phyloP scores from a whole-genome alignment of 148 eudicot genomes.

The Nepenthes mirabilis region DNA sequence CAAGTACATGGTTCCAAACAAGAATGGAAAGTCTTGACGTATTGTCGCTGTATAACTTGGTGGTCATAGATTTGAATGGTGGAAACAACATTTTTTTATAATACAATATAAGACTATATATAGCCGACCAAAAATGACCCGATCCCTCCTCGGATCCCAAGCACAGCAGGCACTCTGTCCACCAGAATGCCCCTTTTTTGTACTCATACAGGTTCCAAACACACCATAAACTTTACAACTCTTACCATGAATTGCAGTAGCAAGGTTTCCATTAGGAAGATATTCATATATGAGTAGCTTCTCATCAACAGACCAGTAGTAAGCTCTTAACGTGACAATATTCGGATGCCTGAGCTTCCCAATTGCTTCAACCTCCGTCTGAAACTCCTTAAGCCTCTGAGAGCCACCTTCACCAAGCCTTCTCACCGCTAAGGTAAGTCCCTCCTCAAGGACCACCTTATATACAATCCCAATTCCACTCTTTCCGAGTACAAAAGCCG shows the following conservation, averaged over 20 bases:
- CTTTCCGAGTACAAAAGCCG: constrained; percentile 94
- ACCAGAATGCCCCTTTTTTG: too few relatives aligned
- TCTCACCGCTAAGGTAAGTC: constrained; percentile 78
- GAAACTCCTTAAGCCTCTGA: constrained; percentile 89
- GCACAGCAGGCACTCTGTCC: too few relatives aligned
- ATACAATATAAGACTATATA: too few relatives aligned
- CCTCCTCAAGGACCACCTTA: constrained; percentile 94
- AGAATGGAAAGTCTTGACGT: too few relatives aligned
- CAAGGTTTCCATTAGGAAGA: constrained; percentile 66
- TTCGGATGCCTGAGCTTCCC: constrained; percentile 88
- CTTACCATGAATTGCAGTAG: constrained; percentile 82
- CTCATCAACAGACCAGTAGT: constrained; percentile 98
- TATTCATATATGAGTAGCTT: constrained; percentile 89
- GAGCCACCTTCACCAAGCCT: constrained; percentile 97
- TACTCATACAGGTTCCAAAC: too few relatives aligned
- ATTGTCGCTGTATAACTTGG: too few relatives aligned
- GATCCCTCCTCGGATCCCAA: too few relatives aligned
- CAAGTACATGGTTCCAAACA: too few relatives aligned
- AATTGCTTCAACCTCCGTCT: constrained; percentile 90
- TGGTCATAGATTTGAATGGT: too few relatives aligned
- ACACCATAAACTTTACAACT: neutral
- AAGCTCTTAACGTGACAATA: constrained; percentile 72
- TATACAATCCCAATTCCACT: constrained; percentile 98
- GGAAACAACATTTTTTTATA: too few relatives aligned
- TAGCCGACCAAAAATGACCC: too few relatives aligned